Conservation (phyloP, 495 filamentous ascomycete genomes). For the Aspergillus sparsus region DNA sequence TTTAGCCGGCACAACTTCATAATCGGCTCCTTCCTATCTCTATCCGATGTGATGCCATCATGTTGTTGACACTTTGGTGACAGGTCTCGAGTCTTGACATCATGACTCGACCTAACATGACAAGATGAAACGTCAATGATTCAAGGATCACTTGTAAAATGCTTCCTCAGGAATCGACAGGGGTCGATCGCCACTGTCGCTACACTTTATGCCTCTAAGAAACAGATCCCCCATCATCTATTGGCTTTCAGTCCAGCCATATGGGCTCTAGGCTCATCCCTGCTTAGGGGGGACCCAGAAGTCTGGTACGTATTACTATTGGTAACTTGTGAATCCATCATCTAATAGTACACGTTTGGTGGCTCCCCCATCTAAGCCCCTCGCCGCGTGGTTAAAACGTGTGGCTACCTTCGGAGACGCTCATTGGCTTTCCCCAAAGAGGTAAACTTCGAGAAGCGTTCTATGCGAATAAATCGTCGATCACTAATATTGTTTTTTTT, state of each 20-base stretch:
- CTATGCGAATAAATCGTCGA: constrained; percentile 11
- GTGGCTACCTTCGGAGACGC: neutral
- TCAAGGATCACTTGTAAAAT: neutral
- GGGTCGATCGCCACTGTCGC: constrained; percentile 11
- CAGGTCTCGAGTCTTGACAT: neutral
- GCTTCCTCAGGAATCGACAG: constrained; percentile 2
- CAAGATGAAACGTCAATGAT: constrained; percentile 1
- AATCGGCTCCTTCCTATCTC: neutral
- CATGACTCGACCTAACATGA: neutral
- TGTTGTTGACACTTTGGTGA: too few species aligned
- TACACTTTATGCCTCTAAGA: neutral
- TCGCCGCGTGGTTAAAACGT: constrained; percentile 15
- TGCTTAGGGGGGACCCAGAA: neutral
- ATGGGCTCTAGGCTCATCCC: constrained; percentile 8
- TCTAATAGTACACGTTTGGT: constrained; percentile 11
- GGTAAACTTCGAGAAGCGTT: neutral
- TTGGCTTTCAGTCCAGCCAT: constrained; percentile 4
- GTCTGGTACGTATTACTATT: constrained; percentile 11
- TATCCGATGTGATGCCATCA: too few species aligned
- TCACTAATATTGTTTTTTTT: constrained; percentile 1
- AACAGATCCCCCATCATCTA: constrained; percentile 5
- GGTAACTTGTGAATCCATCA: constrained; percentile 1
- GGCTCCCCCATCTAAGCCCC: neutral
- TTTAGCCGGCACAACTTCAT: neutral
- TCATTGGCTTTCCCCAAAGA: constrained; percentile 3